A percentile compares a stretch with the other conserved stretches of the same genome.
phyloP scores from a whole-genome alignment of 2,329 filamentous ascomycete species.

The Claviceps africana region DNA sequence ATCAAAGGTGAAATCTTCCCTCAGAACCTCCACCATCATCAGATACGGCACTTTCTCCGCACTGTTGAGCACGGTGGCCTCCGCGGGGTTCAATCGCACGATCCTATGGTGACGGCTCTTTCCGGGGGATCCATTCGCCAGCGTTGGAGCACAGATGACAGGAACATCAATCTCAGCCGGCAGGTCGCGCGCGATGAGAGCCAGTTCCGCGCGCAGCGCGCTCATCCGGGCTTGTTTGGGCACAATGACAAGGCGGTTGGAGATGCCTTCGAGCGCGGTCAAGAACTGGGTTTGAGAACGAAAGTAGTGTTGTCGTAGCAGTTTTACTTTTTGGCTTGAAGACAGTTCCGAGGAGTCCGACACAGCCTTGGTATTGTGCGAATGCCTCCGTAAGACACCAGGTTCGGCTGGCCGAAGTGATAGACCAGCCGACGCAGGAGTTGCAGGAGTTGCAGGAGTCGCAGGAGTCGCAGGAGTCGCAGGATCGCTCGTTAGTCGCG shows the following conservation, averaged over 20 bases:
- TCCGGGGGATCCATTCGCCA: conserved; percentile 59
- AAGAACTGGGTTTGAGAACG: conserved; percentile 68
- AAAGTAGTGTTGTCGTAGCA: conserved; percentile 71
- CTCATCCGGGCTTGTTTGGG: conserved; percentile 71
- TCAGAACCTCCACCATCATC: conserved; percentile 69
- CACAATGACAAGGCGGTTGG: conserved; percentile 68
- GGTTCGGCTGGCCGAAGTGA: conserved; percentile 30
- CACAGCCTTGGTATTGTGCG: conserved; percentile 43
- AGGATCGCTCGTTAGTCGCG: conserved; percentile 37
- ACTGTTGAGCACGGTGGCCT: conserved; percentile 74
- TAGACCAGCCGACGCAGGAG: conserved; percentile 43
- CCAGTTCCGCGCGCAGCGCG: conserved; percentile 66
- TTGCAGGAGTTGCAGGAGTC: no score
- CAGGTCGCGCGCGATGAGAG: conserved; percentile 65
- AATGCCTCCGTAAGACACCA: conserved; percentile 41
- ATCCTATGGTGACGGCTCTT: conserved; percentile 71
- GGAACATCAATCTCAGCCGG: conserved; percentile 76
- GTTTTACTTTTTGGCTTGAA: conserved; percentile 50
- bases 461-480: conserved; percentile 41
- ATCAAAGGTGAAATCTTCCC: conserved; percentile 74
- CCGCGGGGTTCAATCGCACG: conserved; percentile 68
- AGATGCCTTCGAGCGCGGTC: conserved; percentile 69
- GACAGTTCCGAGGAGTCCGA: conserved; percentile 49
- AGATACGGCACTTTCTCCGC: conserved; percentile 77
- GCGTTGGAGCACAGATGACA: conserved; percentile 61